Evolutionary conservation across 1,139 yeast genomes (phyloP), one percentile per base, ranked within the genome.

Genomic region (Meyerozyma sp.): DNA sequence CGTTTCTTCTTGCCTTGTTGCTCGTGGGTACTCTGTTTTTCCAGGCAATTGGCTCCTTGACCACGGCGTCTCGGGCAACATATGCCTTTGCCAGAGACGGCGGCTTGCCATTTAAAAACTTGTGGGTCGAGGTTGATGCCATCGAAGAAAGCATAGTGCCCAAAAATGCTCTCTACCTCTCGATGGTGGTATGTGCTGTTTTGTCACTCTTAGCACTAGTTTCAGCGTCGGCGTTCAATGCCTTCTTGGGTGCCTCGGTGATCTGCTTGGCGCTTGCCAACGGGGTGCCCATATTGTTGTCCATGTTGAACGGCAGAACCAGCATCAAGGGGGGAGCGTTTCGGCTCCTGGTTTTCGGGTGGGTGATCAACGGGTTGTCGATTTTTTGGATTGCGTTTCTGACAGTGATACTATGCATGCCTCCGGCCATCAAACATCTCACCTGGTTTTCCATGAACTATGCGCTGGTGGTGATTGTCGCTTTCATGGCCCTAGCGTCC

Each of bases 1-100:
- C 91, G 1, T 76, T 86, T 46, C 73, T 85, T 39, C 71, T 86
- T 49, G 86, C 81, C 2, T 61, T 85, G 21, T 68, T 86, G 55
- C 74, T 86, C 47, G 67, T 84, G 36, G 90, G 91, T 0, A 84
- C 93, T 21, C 78, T 86, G 37, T 55, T 84, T 18, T 84, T 86
- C 59, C 93, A 90, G 37, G 83, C 90, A 4, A 82, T 85, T 46
- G 94, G 95, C 32, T 73, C 93, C 1, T 71, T 87, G 29, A 86
- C 95, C 0, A 87, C 96, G 0, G 91, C 94, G 0, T 86, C 95
- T 6, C 79, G 96, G 68, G 82, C 88, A 30, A 85, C 91, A 1
- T 89, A 82, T 67, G 89, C 95, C 11, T 82, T 89, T 64, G 88
- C 95, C 42, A 79, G 97, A 63, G 97, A 89, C 60, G 90, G 86